phyloP scores from a whole-genome alignment of 2,329 filamentous ascomycete species.

The Xylaria sp. region DNA sequence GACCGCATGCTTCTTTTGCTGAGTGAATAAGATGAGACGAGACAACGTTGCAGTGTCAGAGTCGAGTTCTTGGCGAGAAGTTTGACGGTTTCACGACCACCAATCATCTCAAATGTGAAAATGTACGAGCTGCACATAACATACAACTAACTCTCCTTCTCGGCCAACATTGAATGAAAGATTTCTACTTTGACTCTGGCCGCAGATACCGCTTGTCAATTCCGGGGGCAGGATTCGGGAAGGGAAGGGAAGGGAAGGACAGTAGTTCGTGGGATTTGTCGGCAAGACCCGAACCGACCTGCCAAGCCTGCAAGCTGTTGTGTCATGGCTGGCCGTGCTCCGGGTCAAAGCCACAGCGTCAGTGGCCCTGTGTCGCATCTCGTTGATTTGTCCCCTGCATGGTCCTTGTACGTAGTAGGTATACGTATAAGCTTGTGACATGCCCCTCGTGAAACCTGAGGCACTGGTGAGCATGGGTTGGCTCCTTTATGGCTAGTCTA shows the following conservation, averaged over 20 bases:
- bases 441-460: conserved; percentile 13
- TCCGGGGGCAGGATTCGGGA: neutral
- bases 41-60: neutral
- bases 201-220: neutral
- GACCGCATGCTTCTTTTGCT: neutral
- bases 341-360: conserved; percentile 12
- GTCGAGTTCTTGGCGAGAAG: neutral
- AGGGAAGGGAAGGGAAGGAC: neutral
- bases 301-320: conserved; percentile 33
- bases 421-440: conserved; percentile 6
- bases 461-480: conserved; percentile 1
- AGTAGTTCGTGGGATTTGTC: conserved; percentile 9
- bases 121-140: neutral
- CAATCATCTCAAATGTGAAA: neutral
- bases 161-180: neutral
- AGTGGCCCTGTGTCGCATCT: neutral
- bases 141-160: neutral
- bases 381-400: conserved; percentile 29
- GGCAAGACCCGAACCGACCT: conserved; percentile 25
- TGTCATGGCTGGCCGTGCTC: conserved; percentile 29
- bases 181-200: neutral
- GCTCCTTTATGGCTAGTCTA: neutral
- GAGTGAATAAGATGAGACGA: conserved; percentile 9
- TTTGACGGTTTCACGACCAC: neutral
- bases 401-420: conserved; percentile 15